Conservation (phyloP, 352 stramenopile genomes). For the Pythium dissimile region DNA sequence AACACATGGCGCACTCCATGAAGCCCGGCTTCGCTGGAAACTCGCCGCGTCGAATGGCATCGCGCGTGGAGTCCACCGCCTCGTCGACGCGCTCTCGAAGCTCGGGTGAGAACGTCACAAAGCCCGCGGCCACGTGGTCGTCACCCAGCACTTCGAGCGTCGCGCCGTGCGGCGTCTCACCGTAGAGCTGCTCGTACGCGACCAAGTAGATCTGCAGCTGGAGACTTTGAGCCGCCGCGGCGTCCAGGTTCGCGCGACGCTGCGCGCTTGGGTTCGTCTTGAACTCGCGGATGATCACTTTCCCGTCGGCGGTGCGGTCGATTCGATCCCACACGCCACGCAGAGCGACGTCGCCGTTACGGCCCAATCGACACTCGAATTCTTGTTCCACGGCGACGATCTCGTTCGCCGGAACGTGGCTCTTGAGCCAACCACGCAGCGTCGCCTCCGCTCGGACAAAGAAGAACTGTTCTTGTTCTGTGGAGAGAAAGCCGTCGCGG, state of each 20-base stretch:
- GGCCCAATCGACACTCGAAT: conserved; percentile 50
- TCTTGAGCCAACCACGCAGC: conserved; percentile 41
- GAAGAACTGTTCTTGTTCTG: conserved; percentile 26
- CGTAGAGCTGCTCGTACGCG: conserved; percentile 59
- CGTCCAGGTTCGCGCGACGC: conserved; percentile 39
- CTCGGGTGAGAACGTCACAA: conserved; percentile 36
- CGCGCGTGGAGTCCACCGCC: conserved; percentile 22
- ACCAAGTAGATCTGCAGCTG: conserved; percentile 85
- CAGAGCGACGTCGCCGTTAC: conserved; percentile 45
- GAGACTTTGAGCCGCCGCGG: conserved; percentile 57
- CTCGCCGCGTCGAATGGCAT: conserved; percentile 38
- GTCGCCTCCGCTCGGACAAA: conserved; percentile 33
- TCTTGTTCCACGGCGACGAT: conserved; percentile 60
- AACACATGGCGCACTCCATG: conserved; percentile 67
- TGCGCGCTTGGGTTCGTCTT: conserved; percentile 72
- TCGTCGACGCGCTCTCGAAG: conserved; percentile 33
- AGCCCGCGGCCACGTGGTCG: conserved; percentile 23
- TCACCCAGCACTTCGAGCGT: conserved; percentile 57
- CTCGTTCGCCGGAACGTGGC: conserved; percentile 15
- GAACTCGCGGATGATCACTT: conserved; percentile 72
- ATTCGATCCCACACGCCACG: conserved; percentile 79
- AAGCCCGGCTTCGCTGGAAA: conserved; percentile 59
- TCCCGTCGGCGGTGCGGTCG: conserved; percentile 28
- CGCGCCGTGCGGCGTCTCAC: conserved; percentile 44
- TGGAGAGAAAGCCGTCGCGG: conserved; percentile 11